Base-by-base conservation (phyloP, 108 stramenopile species). In the Parmales sp. region DNA sequence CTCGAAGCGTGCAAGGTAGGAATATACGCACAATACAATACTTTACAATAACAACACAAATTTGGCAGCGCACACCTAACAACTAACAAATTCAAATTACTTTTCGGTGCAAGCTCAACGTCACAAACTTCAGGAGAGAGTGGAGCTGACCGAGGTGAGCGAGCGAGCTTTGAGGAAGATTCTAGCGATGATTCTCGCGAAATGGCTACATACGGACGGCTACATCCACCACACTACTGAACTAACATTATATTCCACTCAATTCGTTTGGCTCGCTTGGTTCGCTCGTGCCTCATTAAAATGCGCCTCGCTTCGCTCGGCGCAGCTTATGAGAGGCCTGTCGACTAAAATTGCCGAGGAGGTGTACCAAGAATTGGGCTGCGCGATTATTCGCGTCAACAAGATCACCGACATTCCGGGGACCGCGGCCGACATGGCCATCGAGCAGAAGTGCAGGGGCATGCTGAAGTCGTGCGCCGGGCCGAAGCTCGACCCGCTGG, bases 401-500 rank as follows among this genome's bases (percentile, higher is more conserved):
- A 60, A 68, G 51, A 66, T 67, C 18, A 49, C 48, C 31, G 72
- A 68, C 39, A 68, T 73, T 0, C 45, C 65, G 20, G 63, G 71
- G 2, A 72, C 71, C 20, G 65, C 65, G 3, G 64, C 71, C 65
- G 68, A 77, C 38, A 50, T 77, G 70, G 69, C 66, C 3, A 25
- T 77, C 41, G 76, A 77, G 19, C 46, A 71, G 34, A 48, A 66
- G 50, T 63, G 45, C 25, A 25, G 75, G 5, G 38, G 26, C 26
- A 29, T n/a, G 22, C 72, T 73, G 60, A 23, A n/a, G 48, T 19
- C 37, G 23, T 67, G 38, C 0, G 74, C 74, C 18, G 73, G 72
- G 4, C 38, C 46, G 18, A 72, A 67, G 72, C 39, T 78, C 0
- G 78, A 78, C 72, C 75, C 78, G 51, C 48, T 76, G 28, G 78